phyloP scores from a whole-genome alignment of 163 green algal genomes.

The Scenedesmus sp. region DNA sequence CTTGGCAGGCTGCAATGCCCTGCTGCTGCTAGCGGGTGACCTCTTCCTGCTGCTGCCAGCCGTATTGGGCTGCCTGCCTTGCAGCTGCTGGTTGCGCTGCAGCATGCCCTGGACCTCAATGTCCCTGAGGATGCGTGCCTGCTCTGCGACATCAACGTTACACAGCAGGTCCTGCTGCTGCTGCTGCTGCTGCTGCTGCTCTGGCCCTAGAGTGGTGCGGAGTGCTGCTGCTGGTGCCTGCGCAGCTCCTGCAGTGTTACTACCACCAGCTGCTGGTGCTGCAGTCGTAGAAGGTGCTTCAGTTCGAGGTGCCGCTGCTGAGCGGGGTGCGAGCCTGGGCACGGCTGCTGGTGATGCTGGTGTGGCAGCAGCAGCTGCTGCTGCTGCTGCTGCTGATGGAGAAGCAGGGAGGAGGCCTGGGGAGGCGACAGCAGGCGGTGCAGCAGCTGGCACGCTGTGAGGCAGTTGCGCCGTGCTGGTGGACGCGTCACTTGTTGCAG shows the following conservation, averaged over 20 bases:
- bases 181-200: slow-evolving; percentile 19
- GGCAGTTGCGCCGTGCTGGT: neutral
- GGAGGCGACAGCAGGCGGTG: neutral
- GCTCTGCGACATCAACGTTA: slow-evolving; percentile 33
- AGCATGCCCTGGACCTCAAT: slow-evolving; percentile 63
- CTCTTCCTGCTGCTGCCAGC: neutral
- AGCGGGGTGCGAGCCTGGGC: neutral
- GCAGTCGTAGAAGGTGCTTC: slow-evolving; percentile 14
- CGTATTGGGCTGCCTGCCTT: neutral
- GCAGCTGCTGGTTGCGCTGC: slow-evolving; percentile 13
- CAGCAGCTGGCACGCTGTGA: slow-evolving; percentile 9
- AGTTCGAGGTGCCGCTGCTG: neutral
- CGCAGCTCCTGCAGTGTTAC: neutral
- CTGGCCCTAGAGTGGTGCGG: neutral
- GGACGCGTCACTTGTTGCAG: slow-evolving; percentile 45
- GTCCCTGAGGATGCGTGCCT: slow-evolving; percentile 76
- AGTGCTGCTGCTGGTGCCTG: neutral
- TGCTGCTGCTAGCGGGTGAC: neutral
- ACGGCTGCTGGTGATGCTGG: no score
- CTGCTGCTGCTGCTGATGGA: neutral
- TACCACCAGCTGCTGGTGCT: slow-evolving; percentile 47
- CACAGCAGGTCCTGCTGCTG: neutral
- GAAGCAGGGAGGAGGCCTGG: neutral
- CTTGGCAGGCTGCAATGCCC: neutral
- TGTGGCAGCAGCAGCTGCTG: slow-evolving; percentile 29